Evolutionary conservation across 441 rosid genomes (phyloP).

Genomic region (Macaranga tanarius): DNA sequence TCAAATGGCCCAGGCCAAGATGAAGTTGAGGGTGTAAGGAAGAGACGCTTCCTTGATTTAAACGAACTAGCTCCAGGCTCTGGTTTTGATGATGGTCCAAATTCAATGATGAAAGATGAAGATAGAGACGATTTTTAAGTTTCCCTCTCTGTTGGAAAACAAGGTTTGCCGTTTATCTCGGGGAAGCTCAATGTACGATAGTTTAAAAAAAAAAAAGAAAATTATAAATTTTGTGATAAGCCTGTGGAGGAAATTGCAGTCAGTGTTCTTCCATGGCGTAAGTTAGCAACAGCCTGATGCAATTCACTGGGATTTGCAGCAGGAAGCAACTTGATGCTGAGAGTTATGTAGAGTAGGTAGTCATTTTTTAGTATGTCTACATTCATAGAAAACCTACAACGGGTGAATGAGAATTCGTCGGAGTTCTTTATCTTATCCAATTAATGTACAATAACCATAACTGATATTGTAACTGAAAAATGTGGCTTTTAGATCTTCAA

Average conservation of each 20-base stretch:
- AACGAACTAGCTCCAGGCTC: constrained; percentile 94
- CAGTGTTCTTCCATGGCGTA: constrained; percentile 39
- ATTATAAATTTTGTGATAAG: constrained; percentile 55
- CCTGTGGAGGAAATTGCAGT: constrained; percentile 30
- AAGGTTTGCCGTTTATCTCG: constrained; percentile 27
- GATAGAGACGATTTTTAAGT: constrained; percentile 59
- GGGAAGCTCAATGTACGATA: constrained; percentile 52
- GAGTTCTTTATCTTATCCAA: constrained; percentile 44
- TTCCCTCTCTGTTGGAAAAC: constrained; percentile 35
- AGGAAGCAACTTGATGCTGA: constrained; percentile 35
- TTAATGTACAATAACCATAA: constrained; percentile 56
- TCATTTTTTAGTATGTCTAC: constrained; percentile 56
- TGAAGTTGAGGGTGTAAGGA: constrained; percentile 58
- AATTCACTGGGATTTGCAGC: constrained; percentile 39
- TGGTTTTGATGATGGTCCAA: constrained; percentile 85
- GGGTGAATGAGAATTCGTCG: constrained; percentile 34
- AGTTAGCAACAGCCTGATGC: constrained; percentile 39
- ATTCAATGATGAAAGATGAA: constrained; percentile 64
- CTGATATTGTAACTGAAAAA: constrained; percentile 48
- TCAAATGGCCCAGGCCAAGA: constrained; percentile 52
- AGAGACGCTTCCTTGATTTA: constrained; percentile 84
- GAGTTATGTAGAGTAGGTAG: constrained; percentile 66
- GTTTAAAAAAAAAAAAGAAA: constrained; percentile 35
- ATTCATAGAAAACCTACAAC: constrained; percentile 38
- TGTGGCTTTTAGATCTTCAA: constrained; percentile 38